These are phyloP conservation scores for Polyplosphaeria fusca DNA, from an alignment of 495 filamentous ascomycete species.

Conservation along the genomic window DNA sequence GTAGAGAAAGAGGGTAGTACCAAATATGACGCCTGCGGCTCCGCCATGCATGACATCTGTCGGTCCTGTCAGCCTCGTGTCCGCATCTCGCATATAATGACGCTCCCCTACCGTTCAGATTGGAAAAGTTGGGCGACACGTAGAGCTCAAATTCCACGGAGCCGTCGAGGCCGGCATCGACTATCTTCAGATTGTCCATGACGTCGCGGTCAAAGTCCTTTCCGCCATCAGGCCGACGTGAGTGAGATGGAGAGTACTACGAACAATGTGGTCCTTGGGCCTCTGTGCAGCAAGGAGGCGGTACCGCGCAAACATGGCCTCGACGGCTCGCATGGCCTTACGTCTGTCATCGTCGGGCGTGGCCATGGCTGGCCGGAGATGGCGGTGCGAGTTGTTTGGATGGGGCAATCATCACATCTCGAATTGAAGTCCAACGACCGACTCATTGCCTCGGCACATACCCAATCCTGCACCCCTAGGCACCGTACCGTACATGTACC, in stretches of 20 bases:
- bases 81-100: not conserved
- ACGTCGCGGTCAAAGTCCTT: constrained; percentile 41
- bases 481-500: too few species aligned
- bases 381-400: too few species aligned
- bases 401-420: too few species aligned
- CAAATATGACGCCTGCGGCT: constrained; percentile 47
- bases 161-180: constrained; percentile 39
- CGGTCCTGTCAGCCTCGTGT: not conserved
- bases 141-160: constrained; percentile 24
- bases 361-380: too few species aligned
- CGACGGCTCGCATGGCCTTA: constrained; percentile 39
- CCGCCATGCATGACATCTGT: constrained; percentile 33
- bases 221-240: not conserved
- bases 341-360: constrained; percentile 1
- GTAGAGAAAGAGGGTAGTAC: constrained; percentile 4
- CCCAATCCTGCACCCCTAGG: too few species aligned
- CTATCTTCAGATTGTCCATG: constrained; percentile 40
- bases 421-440: too few species aligned
- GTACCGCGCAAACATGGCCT: constrained; percentile 45
- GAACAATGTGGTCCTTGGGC: constrained; percentile 25
- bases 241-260: not conserved
- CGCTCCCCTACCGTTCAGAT: constrained; percentile 26
- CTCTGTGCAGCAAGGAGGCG: constrained; percentile 16
- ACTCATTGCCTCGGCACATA: too few species aligned
- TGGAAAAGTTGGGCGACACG: constrained; percentile 27